phyloP scores from a whole-genome alignment of 2,329 filamentous ascomycete species.

The Zarea fungicola region DNA sequence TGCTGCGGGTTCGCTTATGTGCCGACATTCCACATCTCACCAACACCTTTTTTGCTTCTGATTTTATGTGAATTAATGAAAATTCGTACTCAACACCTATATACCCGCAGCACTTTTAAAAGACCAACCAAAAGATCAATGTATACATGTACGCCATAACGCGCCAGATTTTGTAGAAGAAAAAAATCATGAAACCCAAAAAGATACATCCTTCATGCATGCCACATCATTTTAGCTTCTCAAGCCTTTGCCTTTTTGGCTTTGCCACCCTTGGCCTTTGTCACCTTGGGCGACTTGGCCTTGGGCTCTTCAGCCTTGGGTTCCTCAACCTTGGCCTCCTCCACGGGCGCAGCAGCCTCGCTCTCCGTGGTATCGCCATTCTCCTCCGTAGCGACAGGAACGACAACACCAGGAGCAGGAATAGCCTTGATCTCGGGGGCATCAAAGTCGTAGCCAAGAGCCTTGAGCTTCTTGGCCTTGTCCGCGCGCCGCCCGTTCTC shows the following conservation, averaged over 20 bases:
- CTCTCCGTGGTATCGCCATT: slow-evolving; percentile 24
- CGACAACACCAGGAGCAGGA: slow-evolving; percentile 33
- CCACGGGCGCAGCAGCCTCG: slow-evolving; percentile 26
- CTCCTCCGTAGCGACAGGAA: slow-evolving; percentile 28
- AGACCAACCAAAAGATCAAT: not conserved
- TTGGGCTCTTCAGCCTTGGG: slow-evolving; percentile 30
- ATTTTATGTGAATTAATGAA: not conserved
- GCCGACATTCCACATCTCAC: slow-evolving; percentile 46
- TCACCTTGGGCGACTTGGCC: slow-evolving; percentile 27
- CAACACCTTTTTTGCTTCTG: not conserved
- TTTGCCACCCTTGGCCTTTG: slow-evolving; percentile 32
- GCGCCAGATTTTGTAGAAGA: slow-evolving; percentile 12
- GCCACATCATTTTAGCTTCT: slow-evolving; percentile 3
- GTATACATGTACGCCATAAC: slow-evolving; percentile 6
- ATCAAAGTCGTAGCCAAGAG: slow-evolving; percentile 77
- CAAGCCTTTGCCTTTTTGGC: slow-evolving; percentile 37
- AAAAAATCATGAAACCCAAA: slow-evolving; percentile 12
- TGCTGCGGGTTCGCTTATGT: slow-evolving; percentile 58
- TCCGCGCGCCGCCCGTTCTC: slow-evolving; percentile 66
- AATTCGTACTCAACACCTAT: slow-evolving; percentile 11
- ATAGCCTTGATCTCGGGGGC: slow-evolving; percentile 62
- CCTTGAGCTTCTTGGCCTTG: slow-evolving; percentile 71
- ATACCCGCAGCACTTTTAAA: slow-evolving; percentile 7
- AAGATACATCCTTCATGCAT: slow-evolving; percentile 5
- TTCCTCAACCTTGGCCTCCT: slow-evolving; percentile 23